Conservation (phyloP, 768 basidiomycete genomes). For the Leccinum subgranulosum region DNA sequence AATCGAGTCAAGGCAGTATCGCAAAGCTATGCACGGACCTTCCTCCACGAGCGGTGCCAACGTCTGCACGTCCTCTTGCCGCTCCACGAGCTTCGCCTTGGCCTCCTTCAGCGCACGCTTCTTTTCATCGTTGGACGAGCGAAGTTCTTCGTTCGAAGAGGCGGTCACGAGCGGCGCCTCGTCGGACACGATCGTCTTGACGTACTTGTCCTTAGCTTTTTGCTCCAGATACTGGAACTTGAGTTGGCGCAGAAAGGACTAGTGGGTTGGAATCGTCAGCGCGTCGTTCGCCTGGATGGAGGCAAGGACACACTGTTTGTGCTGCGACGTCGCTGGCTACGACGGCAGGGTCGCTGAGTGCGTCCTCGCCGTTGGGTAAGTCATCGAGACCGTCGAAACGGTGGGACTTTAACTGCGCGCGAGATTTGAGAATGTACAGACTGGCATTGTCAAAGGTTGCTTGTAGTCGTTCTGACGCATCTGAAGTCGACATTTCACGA, state of each 20-base stretch:
- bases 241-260: conserved; percentile 75
- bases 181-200: conserved; percentile 83
- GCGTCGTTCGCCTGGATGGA: background rate
- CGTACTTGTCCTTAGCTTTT: conserved; percentile 86
- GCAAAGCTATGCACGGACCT: conserved; percentile 37
- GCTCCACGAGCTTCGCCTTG: conserved; percentile 61
- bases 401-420: conserved; percentile 21
- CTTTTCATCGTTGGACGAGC: conserved; percentile 60
- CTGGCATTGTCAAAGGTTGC: conserved; percentile 23
- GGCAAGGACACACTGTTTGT: conserved; percentile 50
- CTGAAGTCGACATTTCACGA: conserved; percentile 17
- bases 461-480: conserved; percentile 26
- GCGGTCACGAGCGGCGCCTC: conserved; percentile 79
- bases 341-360: conserved; percentile 49
- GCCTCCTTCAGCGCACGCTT: conserved; percentile 64
- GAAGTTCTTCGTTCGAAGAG: conserved; percentile 71
- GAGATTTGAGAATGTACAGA: conserved; percentile 23
- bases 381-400: conserved; percentile 32
- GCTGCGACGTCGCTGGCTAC: conserved; percentile 56
- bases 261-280: conserved; percentile 4
- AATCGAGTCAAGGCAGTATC: background rate
- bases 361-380: conserved; percentile 23
- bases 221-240: conserved; percentile 91
- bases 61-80: conserved; percentile 57
- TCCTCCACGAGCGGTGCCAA: conserved; percentile 68